A percentile compares a stretch with the other conserved stretches of the same genome.
Evolutionary conservation across 371 early-diverging fungal species (phyloP).

Genomic region (Choanephora cucurbitarum): DNA sequence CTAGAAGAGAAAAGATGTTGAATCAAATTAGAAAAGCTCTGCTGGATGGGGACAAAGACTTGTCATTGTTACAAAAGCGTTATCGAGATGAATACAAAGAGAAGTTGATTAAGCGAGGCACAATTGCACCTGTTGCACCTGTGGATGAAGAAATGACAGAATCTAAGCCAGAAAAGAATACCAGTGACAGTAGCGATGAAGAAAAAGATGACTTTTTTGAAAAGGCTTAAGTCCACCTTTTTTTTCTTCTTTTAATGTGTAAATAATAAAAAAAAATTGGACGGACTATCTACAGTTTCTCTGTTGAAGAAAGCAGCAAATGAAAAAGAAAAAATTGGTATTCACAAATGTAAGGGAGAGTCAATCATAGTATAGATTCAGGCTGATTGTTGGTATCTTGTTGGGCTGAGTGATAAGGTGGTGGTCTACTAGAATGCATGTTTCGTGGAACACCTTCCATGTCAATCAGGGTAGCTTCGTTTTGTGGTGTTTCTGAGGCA

Average conservation of each 20-base stretch:
- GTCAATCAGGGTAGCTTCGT: constrained; percentile 12
- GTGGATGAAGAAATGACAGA: constrained; percentile 19
- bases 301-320: too few relatives aligned
- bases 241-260: neutral
- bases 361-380: constrained; percentile 4
- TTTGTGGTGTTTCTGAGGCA: neutral
- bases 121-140: constrained; percentile 20
- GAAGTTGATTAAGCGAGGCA: constrained; percentile 26
- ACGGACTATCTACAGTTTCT: too few relatives aligned
- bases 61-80: constrained; percentile 21
- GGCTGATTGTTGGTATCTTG: constrained; percentile 5
- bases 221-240: constrained; percentile 23
- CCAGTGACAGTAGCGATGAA: constrained; percentile 2
- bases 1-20: constrained; percentile 23
- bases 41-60: constrained; percentile 27
- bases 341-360: constrained; percentile 7
- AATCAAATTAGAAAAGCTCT: constrained; percentile 26
- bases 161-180: constrained; percentile 8
- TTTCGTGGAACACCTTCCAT: constrained; percentile 11
- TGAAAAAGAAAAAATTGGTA: neutral
- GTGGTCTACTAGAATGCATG: constrained; percentile 7
- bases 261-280: neutral
- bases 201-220: constrained; percentile 36
- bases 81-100: constrained; percentile 40
- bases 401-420: constrained; percentile 11